These are phyloP conservation scores for Solanum boliviense DNA, from an alignment of 257 asterid species.

Conservation along the genomic window DNA sequence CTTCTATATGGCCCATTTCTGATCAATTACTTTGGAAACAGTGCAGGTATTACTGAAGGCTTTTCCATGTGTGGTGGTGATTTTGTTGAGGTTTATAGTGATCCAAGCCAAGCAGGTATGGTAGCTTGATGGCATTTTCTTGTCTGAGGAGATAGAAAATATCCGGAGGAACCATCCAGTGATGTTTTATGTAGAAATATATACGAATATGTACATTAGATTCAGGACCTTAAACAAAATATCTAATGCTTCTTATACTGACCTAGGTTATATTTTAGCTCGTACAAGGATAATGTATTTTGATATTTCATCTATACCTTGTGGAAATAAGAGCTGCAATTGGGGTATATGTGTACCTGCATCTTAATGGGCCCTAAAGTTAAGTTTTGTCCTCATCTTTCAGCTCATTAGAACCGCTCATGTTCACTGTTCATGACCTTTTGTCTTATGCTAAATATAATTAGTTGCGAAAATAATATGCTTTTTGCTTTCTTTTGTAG, in stretches of 20 bases:
- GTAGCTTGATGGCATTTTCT: not conserved
- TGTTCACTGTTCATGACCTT: not conserved
- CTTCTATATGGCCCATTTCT: not conserved
- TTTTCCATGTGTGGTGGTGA: constrained; percentile 99
- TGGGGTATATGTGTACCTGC: not conserved
- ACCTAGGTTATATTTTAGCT: not conserved
- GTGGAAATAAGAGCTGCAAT: not conserved
- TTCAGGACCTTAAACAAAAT: not conserved
- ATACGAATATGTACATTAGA: not conserved
- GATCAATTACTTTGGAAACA: constrained; percentile 30
- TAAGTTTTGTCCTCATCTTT: not conserved
- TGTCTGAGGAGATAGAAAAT: not conserved
- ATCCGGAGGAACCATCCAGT: not conserved
- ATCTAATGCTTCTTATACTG: not conserved
- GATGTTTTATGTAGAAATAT: not conserved
- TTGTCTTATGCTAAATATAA: not conserved
- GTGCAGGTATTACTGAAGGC: constrained; percentile 98
- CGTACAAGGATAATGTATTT: not conserved
- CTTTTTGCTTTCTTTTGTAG: not conserved
- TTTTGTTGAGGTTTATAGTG: constrained; percentile 87
- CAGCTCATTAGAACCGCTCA: not conserved
- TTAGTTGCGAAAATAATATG: not conserved
- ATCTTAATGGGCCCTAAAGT: not conserved
- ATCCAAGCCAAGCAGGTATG: constrained; percentile 82
- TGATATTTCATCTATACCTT: not conserved